Evolutionary conservation across 345 rosid genomes (phyloP), one percentile per base, ranked within the genome.

Genomic region (Eucalyptus decipiens): DNA sequence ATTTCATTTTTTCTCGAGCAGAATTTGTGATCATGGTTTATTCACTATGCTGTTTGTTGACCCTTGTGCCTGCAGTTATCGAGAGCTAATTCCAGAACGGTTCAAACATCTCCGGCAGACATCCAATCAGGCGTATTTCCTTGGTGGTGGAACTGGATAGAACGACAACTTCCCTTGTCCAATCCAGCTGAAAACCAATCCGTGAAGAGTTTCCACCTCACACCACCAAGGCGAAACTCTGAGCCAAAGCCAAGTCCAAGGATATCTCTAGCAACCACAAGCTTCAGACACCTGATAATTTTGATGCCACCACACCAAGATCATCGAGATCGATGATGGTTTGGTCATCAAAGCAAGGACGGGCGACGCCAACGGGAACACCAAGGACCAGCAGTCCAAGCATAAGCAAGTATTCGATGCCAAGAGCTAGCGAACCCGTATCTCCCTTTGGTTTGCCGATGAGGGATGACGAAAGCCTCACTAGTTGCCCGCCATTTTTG

Each of bases 131-230:
- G 93, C 3, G 96, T 95, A 45, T 93, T 93, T 88, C 98, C 99
- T 37, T 95, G 97, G 97, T 98, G 99, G 99, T 98, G 98, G 98
- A 98, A 95, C 92, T 97, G 98, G 98, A 90, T 95, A 86, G 99
- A 97, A 81, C 90, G 92, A 30, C 95, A 96, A 45, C 90, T 95
- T n/a, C 97, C 96, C 69, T 88, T 88, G 42, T 62, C 91, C 67
- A 95, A 90, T 89, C 90, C 91, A 72, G 90, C 91, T 11, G 96
- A 94, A 83, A 93, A 87, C 88, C 96, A 91, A 89, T 89, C 86
- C 86, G 19, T 90, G 65, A 92, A 94, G 91, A 92, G 51, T 86
- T 92, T 92, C 51, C 95, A 89, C 58, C 92, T 91, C 45, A 96
- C 98, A 58, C 96, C 97, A n/a, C 83, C 94, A 23, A 92, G 96